Evolutionary conservation across 768 basidiomycete species (phyloP).

Genomic region (Mycena metata): DNA sequence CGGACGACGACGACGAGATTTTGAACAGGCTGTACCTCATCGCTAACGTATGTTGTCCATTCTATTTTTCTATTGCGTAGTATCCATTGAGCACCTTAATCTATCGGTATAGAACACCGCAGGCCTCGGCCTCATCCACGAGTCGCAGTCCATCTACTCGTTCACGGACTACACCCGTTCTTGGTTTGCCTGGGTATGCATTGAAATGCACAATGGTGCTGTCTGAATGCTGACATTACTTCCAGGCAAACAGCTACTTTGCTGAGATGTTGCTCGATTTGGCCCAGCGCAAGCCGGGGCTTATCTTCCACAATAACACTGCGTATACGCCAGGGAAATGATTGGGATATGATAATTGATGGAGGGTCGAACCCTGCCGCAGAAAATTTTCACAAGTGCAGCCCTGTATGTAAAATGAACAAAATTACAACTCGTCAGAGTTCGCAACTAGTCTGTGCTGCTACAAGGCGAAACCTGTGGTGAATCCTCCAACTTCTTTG

Average conservation of each 20-base stretch:
- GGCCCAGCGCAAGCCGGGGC: conserved; percentile 62
- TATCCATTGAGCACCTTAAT: no score
- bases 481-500: no score
- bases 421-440: no score
- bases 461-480: no score
- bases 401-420: no score
- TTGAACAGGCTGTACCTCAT: conserved; percentile 71
- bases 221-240: not conserved
- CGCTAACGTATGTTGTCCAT: conserved; percentile 68
- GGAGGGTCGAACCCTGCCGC: no score
- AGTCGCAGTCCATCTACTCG: conserved; percentile 31
- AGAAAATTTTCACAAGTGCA: no score
- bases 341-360: not conserved
- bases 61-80: no score
- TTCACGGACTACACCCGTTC: conserved; percentile 13
- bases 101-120: conserved; percentile 29
- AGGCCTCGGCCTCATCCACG: conserved; percentile 32
- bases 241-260: conserved; percentile 62
- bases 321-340: conserved; percentile 55
- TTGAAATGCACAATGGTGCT: no score
- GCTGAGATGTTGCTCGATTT: conserved; percentile 69
- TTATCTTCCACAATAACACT: conserved; percentile 55
- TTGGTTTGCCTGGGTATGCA: conserved; percentile 33
- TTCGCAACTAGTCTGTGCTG: no score
- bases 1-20: conserved; percentile 80